Base-by-base conservation (phyloP, 2,329 filamentous ascomycete species). In the Leptographium galeiforme region DNA sequence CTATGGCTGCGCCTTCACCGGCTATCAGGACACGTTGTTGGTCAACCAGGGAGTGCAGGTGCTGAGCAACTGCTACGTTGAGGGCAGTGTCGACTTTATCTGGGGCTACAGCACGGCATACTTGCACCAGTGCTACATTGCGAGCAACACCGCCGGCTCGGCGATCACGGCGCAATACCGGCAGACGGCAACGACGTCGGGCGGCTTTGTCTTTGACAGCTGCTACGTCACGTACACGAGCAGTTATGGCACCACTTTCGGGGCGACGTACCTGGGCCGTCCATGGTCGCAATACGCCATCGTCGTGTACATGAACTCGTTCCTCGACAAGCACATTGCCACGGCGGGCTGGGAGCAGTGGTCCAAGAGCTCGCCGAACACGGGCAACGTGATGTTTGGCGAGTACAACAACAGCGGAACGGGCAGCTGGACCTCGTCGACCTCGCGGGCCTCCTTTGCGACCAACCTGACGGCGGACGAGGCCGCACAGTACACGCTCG, bases 301-400 rank as follows among this genome's bases (percentile, higher is more conserved):
- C 2, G 73, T 75, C 10, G 69, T 73, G 6, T 74, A 74, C 63
- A 72, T 76, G 58, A 63, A 70, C 53, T 77, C 76, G 0, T 63
- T 62, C 36, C 67, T 85, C 64, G 70, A 69, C 16, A 65, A 68
- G 30, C 78, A 83, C 25, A 73, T 85, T 59, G 81, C 82, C 59
- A 54, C 69, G 2, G 73, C 73, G 0, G 82, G 81, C 0, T 85
- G 82, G 81, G 63, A 60, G 2, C 61, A 68, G 33, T 69, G 67
- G 67, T 61, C 60, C 13, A 66, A 61, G 2, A 64, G 57, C 52
- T 57, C 57, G 33, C 64, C 66, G 41, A 63, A 66, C 43, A 69
- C 65, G 13, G 60, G 57, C n/a, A 56, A 61, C 55, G 66, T 68
- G n/a, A 53, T 61, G 19, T 69, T 67, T 53, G 65, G 65, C 40